Percentiles rank a stretch among this genome's conserved stretches.
Conservation (phyloP, 306 rosid genomes). For the Glycine latifolia region DNA sequence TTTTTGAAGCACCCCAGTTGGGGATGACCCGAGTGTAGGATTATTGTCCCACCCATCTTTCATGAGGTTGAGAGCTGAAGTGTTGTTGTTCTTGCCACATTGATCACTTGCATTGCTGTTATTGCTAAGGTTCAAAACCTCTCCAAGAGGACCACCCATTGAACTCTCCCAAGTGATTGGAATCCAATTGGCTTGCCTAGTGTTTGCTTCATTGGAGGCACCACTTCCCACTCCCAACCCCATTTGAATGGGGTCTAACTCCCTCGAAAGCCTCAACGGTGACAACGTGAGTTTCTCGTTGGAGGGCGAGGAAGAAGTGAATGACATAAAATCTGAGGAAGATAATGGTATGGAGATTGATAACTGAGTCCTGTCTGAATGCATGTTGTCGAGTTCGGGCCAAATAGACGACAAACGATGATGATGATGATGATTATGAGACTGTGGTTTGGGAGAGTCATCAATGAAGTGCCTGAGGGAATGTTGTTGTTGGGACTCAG, state of each 20-base stretch:
- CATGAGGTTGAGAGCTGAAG: constrained; percentile 82
- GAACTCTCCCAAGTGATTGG: constrained; percentile 87
- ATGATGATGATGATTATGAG: neutral
- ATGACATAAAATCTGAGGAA: constrained; percentile 59
- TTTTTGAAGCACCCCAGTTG: constrained; percentile 86
- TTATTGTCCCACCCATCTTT: constrained; percentile 80
- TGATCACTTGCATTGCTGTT: constrained; percentile 46
- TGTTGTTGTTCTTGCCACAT: constrained; percentile 48
- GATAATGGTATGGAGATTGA: constrained; percentile 76
- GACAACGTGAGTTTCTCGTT: constrained; percentile 71
- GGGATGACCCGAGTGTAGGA: constrained; percentile 83
- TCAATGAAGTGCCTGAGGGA: constrained; percentile 81
- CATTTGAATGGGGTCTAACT: constrained; percentile 66
- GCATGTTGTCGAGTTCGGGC: constrained; percentile 59
- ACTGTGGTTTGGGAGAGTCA: constrained; percentile 63
- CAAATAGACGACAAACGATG: constrained; percentile 49
- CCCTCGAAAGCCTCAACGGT: constrained; percentile 69
- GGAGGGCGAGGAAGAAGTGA: constrained; percentile 59
- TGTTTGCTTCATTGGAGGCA: constrained; percentile 46
- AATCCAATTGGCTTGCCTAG: constrained; percentile 71
- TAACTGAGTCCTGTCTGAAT: constrained; percentile 71
- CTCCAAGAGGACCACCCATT: constrained; percentile 93
- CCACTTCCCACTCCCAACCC: constrained; percentile 58
- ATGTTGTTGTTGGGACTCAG: constrained; percentile 57
- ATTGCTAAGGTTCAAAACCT: constrained; percentile 72